These are phyloP conservation scores for Coemansia sp. DNA, from an alignment of 192 early-diverging fungal genomes.

Conservation along the genomic window DNA sequence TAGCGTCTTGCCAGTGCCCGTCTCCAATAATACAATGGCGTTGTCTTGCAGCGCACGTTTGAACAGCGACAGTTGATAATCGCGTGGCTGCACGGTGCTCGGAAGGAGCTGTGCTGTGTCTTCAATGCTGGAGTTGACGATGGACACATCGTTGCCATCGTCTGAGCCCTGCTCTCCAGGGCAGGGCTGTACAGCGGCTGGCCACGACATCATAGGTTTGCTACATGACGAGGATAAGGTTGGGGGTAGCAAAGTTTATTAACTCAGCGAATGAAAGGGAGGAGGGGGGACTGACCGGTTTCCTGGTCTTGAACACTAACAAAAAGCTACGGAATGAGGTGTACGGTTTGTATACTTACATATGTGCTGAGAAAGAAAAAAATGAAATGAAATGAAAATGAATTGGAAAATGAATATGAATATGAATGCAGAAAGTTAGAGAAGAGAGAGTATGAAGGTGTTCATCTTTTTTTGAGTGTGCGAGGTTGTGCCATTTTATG, in stretches of 20 bases:
- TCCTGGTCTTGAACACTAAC: neutral
- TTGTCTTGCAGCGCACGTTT: conserved; percentile 69
- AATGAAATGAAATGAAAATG: neutral
- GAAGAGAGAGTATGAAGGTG: neutral
- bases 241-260: neutral
- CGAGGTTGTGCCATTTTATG: neutral
- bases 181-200: neutral
- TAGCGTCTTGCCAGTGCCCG: conserved; percentile 93
- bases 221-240: conserved; percentile 1
- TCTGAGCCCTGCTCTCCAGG: neutral
- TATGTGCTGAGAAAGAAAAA: neutral
- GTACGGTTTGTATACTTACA: neutral
- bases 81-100: conserved; percentile 58
- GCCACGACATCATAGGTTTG: conserved; percentile 2
- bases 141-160: neutral
- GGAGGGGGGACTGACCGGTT: neutral
- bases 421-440: neutral
- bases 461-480: neutral
- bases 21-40: conserved; percentile 88
- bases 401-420: neutral
- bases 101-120: neutral
- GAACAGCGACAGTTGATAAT: conserved; percentile 83
- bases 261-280: neutral
- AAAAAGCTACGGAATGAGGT: neutral
- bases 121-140: neutral